Conservation (phyloP, 345 rosid genomes). For the Eucalyptus curtisii region DNA sequence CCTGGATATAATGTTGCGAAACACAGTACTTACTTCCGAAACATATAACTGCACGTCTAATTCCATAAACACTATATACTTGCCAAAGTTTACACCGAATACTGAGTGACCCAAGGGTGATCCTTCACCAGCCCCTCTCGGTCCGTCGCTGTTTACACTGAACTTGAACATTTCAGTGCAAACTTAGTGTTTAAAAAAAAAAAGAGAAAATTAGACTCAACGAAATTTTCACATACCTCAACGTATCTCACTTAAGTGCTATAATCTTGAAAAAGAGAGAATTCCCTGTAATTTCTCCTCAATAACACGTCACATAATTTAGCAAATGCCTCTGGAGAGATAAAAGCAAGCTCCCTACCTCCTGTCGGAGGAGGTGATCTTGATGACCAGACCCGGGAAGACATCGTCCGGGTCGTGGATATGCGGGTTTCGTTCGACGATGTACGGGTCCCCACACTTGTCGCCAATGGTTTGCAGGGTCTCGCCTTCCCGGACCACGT, state of each 20-base stretch:
- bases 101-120: neutral
- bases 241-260: neutral
- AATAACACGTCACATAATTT: neutral
- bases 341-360: neutral
- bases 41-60: neutral
- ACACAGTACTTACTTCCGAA: neutral
- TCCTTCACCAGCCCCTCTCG: neutral
- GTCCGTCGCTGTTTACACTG: neutral
- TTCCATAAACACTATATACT: neutral
- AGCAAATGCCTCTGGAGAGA: neutral
- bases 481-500: conserved; percentile 62
- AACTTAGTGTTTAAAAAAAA: neutral
- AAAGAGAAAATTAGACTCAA: neutral
- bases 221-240: neutral
- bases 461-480: conserved; percentile 62
- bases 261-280: neutral
- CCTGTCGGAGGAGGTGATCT: conserved; percentile 28
- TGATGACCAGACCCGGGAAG: conserved; percentile 67
- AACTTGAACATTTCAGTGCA: neutral
- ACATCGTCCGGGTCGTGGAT: conserved; percentile 81
- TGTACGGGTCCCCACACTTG: conserved; percentile 73
- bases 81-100: neutral
- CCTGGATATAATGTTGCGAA: neutral
- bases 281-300: neutral
- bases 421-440: conserved; percentile 77